Conservation (phyloP, 2,329 filamentous ascomycete species). For the Escovopsis weberi region DNA sequence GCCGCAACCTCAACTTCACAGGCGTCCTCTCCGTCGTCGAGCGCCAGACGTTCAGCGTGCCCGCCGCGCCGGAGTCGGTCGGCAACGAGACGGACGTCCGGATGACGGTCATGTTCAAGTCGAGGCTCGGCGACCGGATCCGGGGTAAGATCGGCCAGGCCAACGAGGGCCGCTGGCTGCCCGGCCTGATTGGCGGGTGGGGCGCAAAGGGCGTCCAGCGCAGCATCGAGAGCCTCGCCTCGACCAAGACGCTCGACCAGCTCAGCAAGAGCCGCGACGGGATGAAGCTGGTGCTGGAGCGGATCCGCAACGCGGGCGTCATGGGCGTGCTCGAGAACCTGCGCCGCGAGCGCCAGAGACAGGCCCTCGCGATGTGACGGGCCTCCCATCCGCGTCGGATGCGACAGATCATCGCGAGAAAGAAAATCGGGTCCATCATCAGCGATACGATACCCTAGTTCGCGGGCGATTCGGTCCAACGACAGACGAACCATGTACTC, state of each 20-base stretch:
- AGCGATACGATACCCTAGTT: too few relatives aligned
- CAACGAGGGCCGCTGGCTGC: constrained; percentile 33
- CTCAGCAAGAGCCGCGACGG: constrained; percentile 70
- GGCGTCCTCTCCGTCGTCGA: constrained; percentile 68
- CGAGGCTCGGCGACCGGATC: constrained; percentile 54
- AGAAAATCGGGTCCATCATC: background rate
- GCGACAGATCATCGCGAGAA: background rate
- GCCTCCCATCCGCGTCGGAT: background rate
- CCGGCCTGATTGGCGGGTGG: constrained; percentile 40
- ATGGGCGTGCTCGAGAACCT: constrained; percentile 43
- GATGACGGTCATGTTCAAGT: constrained; percentile 61
- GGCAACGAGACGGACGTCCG: constrained; percentile 46
- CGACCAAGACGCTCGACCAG: constrained; percentile 62
- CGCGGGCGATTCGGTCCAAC: too few relatives aligned
- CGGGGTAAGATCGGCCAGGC: constrained; percentile 38
- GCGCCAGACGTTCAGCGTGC: constrained; percentile 50
- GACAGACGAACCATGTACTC: constrained; percentile 10
- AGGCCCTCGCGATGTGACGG: constrained; percentile 8
- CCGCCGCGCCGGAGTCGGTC: constrained; percentile 15
- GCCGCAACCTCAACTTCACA: constrained; percentile 68
- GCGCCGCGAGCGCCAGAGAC: constrained; percentile 27
- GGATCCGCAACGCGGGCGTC: constrained; percentile 44
- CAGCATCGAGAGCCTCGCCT: constrained; percentile 65
- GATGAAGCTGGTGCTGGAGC: constrained; percentile 68
- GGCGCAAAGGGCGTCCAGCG: constrained; percentile 59